Evolutionary conservation across 2,329 filamentous ascomycete genomes (phyloP).

Genomic region (Corinectria fuckeliana): DNA sequence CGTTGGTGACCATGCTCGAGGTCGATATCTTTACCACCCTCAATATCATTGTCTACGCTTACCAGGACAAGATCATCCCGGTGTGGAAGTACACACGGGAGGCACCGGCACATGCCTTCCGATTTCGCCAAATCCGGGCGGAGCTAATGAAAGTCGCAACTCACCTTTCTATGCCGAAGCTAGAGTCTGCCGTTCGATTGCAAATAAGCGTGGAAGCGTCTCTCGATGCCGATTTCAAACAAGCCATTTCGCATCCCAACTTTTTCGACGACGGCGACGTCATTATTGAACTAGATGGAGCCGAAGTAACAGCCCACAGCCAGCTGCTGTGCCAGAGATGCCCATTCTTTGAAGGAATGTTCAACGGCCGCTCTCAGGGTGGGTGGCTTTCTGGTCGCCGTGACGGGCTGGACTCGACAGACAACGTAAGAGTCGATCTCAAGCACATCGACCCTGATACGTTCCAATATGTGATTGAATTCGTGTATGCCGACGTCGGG

Average conservation of each 20-base stretch:
- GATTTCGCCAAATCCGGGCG: constrained; percentile 79
- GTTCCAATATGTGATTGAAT: constrained; percentile 79
- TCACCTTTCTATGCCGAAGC: constrained; percentile 69
- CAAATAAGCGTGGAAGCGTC: constrained; percentile 71
- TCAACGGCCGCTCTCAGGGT: constrained; percentile 84
- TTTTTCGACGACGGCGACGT: constrained; percentile 86
- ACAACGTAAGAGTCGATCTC: constrained; percentile 75
- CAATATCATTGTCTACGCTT: constrained; percentile 80
- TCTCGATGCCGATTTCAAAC: constrained; percentile 72
- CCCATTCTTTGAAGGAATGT: constrained; percentile 90
- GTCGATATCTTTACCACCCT: constrained; percentile 80
- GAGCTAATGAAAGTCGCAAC: constrained; percentile 90
- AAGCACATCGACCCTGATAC: constrained; percentile 76
- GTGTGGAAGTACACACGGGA: constrained; percentile 83
- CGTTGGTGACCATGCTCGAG: constrained; percentile 68
- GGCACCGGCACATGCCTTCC: constrained; percentile 68
- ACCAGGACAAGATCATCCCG: constrained; percentile 80
- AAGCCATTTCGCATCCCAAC: constrained; percentile 69
- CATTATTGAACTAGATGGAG: constrained; percentile 77
- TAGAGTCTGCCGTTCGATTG: constrained; percentile 80
- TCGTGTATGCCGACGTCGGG: constrained; percentile 85
- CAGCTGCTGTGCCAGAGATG: constrained; percentile 81
- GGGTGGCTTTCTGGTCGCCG: constrained; percentile 80
- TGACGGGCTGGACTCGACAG: constrained; percentile 44
- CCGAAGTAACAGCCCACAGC: constrained; percentile 78